Base-by-base conservation (phyloP, 108 stramenopile species). In the Conticribra weissflogii region DNA sequence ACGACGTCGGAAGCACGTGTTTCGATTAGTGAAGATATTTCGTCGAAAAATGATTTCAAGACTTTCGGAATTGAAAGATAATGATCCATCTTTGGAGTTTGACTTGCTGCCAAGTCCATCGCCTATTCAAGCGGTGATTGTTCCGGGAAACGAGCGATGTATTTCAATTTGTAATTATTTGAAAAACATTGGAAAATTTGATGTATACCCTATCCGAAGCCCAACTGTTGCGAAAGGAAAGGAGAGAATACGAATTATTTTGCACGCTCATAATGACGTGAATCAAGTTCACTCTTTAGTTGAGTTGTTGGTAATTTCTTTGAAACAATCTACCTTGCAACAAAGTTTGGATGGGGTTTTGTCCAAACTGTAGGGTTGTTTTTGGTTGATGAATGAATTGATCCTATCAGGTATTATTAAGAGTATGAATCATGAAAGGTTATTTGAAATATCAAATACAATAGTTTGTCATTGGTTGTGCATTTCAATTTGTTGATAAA, bases 171-270 rank as follows among this genome's bases (percentile, higher is more conserved):
- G 95, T 45, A 34, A 72, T 3, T 54, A 57, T 12, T 44, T 98
- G 24, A 73, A 52, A 32, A 61, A 58, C 12, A 61, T 59, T 17
- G 80, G 63, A 22, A 80, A 83, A 24, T 89, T 97, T 59, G 91
- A 89, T 54, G 85, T 97, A 45, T 90, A 86, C 79, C 91, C 98
- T 25, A 96, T 98, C 51, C 88, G 97, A 24, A 80, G 88, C 22
- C 98, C 98, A 17, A 98, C 98, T 2, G 98, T 98, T 0, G 86
- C 95, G 22, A 91, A 80, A 44, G 98, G 98, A 24, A 74, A 88
- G 48, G 98, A 98, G 71, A 76, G 98, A 44, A 84, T 98, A 57
- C 82, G 98, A 22, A 85, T 98, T 3, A 86, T 97, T 28, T 55
- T 98, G 8, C 98, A 98, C 82, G 68, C 87, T 14, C 92, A 96